These are phyloP conservation scores for Metschnikowia cerradonensis DNA, from an alignment of 805 yeast species.

Conservation along the genomic window DNA sequence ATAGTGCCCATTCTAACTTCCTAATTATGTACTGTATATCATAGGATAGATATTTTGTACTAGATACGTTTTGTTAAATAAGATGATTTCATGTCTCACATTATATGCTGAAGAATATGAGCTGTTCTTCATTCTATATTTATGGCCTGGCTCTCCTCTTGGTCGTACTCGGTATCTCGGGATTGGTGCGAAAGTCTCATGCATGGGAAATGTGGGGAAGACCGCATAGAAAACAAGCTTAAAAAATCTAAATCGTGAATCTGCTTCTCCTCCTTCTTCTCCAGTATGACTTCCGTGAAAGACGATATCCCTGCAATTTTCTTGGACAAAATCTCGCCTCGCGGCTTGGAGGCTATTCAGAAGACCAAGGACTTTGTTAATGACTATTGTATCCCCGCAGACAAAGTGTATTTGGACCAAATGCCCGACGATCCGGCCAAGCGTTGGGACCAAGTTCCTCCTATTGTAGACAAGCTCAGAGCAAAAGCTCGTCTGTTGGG, in stretches of 20 bases:
- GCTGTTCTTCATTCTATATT: too few relatives aligned
- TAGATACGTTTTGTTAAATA: too few relatives aligned
- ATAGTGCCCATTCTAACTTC: too few relatives aligned
- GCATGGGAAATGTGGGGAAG: constrained; percentile 10
- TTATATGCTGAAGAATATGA: too few relatives aligned
- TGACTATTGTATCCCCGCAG: constrained; percentile 55
- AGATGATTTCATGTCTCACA: too few relatives aligned
- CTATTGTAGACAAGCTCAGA: constrained; percentile 49
- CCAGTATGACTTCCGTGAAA: constrained; percentile 9
- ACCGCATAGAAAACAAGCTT: not conserved
- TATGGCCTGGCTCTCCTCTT: too few relatives aligned
- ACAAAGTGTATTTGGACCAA: constrained; percentile 40
- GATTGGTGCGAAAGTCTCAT: constrained; percentile 1
- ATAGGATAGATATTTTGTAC: too few relatives aligned
- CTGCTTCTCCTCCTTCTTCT: not conserved
- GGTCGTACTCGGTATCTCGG: not conserved
- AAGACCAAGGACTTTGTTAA: constrained; percentile 49
- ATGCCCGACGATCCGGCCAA: constrained; percentile 34
- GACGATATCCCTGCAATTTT: constrained; percentile 42
- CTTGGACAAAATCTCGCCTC: constrained; percentile 32
- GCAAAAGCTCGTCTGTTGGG: constrained; percentile 49
- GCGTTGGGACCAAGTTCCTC: constrained; percentile 49
- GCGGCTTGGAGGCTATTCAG: constrained; percentile 37
- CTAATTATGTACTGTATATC: too few relatives aligned
- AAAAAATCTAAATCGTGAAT: too few relatives aligned